Conservation (phyloP, 441 rosid genomes). For the Hura crepitans region DNA sequence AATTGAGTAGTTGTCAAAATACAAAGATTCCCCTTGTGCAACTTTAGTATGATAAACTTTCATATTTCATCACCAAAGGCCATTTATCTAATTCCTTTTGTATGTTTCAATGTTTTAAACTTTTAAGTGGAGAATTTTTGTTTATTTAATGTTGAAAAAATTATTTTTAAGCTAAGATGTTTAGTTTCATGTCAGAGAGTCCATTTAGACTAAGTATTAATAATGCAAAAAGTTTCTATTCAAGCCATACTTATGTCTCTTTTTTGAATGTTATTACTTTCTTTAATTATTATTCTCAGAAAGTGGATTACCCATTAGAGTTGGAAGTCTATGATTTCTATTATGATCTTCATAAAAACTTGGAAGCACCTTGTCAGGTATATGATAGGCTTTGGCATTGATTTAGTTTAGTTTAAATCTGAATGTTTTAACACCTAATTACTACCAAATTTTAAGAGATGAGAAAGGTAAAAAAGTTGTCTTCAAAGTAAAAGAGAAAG, state of each 20-base stretch:
- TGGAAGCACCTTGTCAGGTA: constrained; percentile 94
- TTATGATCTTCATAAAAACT: constrained; percentile 66
- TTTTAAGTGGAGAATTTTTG: not conserved
- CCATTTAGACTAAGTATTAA: not conserved
- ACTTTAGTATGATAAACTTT: not conserved
- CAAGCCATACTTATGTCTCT: not conserved
- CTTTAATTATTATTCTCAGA: constrained; percentile 40
- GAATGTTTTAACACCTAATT: constrained; percentile 4
- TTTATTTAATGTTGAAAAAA: not conserved
- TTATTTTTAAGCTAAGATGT: not conserved
- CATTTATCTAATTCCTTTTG: too few relatives aligned
- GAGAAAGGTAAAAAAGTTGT: constrained; percentile 89
- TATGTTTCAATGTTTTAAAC: not conserved
- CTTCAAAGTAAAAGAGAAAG: constrained; percentile 49
- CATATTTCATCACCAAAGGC: not conserved
- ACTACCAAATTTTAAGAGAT: constrained; percentile 64
- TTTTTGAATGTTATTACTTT: constrained; percentile 14
- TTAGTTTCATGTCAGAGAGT: not conserved
- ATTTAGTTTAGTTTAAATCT: not conserved
- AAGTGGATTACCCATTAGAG: constrained; percentile 95
- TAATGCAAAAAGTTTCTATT: not conserved
- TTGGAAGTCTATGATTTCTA: constrained; percentile 89
- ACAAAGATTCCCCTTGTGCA: not conserved
- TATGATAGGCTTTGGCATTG: constrained; percentile 10
- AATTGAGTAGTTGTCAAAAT: constrained; percentile 1